phyloP scores from a whole-genome alignment of 495 filamentous ascomycete genomes.

The Penicillium manginii region DNA sequence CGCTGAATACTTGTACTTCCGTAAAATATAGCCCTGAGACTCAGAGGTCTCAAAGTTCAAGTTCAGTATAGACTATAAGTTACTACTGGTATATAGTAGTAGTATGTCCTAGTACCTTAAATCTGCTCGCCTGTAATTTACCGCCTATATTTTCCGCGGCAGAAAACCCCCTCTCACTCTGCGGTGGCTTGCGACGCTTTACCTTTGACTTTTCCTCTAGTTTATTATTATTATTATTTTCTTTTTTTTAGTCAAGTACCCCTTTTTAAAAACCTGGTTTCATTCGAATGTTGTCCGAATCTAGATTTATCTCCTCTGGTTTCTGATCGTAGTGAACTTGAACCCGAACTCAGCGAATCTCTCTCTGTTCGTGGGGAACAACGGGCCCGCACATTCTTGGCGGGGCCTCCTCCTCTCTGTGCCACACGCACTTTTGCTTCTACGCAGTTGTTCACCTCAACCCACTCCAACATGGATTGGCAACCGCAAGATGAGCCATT shows the following conservation, averaged over 20 bases:
- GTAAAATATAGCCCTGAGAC: too few species aligned
- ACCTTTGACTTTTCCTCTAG: not conserved
- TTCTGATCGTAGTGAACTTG: not conserved
- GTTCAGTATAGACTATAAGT: too few species aligned
- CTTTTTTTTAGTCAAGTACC: not conserved
- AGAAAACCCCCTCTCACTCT: not conserved
- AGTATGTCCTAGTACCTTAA: too few species aligned
- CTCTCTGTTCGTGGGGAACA: conserved; percentile 24
- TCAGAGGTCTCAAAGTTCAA: too few species aligned
- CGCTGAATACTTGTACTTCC: too few species aligned
- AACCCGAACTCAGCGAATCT: not conserved
- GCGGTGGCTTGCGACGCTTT: not conserved
- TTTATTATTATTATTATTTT: not conserved
- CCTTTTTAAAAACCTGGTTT: not conserved
- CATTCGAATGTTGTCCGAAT: too few species aligned
- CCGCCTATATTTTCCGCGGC: not conserved
- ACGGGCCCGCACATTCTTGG: conserved; percentile 36
- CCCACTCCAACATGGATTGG: conserved; percentile 73
- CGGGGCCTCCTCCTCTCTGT: conserved; percentile 28
- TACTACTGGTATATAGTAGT: too few species aligned
- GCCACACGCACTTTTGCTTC: conserved; percentile 34
- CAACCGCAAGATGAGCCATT: conserved; percentile 86
- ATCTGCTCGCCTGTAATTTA: not conserved
- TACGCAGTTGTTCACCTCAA: conserved; percentile 21
- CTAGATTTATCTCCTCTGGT: not conserved